Conservation (phyloP, 192 early-diverging fungal genomes). For the Coemansia sp. region DNA sequence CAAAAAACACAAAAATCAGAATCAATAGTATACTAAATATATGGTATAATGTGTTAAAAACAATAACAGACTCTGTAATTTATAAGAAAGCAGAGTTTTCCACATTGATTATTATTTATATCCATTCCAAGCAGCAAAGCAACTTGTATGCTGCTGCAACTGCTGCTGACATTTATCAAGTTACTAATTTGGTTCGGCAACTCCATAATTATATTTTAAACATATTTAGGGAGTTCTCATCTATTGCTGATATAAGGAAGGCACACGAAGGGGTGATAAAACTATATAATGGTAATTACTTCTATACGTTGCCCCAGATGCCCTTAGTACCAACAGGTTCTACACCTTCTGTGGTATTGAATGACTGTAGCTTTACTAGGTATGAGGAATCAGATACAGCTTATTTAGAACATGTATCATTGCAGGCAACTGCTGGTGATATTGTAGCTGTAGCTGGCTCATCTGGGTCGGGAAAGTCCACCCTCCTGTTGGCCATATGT, state of each 20-base stretch:
- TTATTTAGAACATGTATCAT: background rate
- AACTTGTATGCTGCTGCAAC: background rate
- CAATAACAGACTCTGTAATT: background rate
- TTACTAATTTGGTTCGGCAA: background rate
- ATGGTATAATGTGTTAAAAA: conserved; percentile 14
- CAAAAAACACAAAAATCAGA: background rate
- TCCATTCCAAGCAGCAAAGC: background rate
- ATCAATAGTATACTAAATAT: conserved; percentile 22
- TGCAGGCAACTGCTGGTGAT: conserved; percentile 14
- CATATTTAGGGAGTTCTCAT: background rate
- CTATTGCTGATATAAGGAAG: background rate
- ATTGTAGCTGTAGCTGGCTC: conserved; percentile 54
- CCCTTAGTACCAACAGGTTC: conserved; percentile 12
- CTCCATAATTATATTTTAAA: background rate
- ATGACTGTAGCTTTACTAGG: conserved; percentile 4
- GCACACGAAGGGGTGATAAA: background rate
- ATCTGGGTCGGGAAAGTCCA: conserved; percentile 60
- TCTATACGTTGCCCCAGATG: background rate
- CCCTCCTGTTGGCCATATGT: conserved; percentile 53
- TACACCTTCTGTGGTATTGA: background rate
- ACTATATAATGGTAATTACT: background rate
- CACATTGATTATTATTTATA: conserved; percentile 1
- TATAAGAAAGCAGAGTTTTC: background rate
- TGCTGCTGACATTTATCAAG: conserved; percentile 19
- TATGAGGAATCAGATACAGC: conserved; percentile 15